Conservation (phyloP, 805 yeast species). For the Candida sakaeoensis region DNA sequence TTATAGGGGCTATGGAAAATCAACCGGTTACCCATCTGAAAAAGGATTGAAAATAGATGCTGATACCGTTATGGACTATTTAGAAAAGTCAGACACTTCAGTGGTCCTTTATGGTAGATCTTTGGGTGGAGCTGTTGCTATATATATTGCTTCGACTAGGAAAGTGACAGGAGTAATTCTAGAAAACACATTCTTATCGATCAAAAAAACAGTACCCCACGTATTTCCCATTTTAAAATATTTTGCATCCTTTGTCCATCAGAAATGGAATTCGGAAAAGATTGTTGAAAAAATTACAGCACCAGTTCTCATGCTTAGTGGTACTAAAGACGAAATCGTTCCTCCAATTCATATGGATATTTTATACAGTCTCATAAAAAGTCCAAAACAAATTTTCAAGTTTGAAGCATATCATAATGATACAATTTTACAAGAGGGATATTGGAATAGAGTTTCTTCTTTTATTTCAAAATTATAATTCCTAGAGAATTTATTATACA, state of each 20-base stretch:
- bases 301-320: constrained; percentile 71
- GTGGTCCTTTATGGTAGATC: constrained; percentile 82
- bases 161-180: constrained; percentile 62
- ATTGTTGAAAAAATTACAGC: constrained; percentile 50
- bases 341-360: constrained; percentile 80
- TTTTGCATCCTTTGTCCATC: constrained; percentile 62
- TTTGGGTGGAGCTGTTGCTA: constrained; percentile 92
- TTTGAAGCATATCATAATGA: constrained; percentile 79
- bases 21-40: constrained; percentile 76
- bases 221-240: constrained; percentile 65
- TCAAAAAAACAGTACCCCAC: constrained; percentile 68
- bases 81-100: constrained; percentile 45
- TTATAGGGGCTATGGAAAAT: constrained; percentile 86
- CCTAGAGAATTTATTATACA: not conserved
- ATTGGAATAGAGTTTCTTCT: constrained; percentile 67
- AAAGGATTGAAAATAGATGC: constrained; percentile 80
- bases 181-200: constrained; percentile 82
- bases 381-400: constrained; percentile 50
- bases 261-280: constrained; percentile 77
- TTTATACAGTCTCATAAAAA: constrained; percentile 51
- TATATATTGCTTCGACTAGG: constrained; percentile 67
- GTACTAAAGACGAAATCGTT: constrained; percentile 80
- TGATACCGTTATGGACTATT: constrained; percentile 58
- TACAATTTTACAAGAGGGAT: constrained; percentile 68
- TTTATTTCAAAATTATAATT: constrained; percentile 37